Evolutionary conservation across 495 filamentous ascomycete genomes (phyloP), one percentile per base, ranked within the genome.

Genomic region (Xylaria scruposa): DNA sequence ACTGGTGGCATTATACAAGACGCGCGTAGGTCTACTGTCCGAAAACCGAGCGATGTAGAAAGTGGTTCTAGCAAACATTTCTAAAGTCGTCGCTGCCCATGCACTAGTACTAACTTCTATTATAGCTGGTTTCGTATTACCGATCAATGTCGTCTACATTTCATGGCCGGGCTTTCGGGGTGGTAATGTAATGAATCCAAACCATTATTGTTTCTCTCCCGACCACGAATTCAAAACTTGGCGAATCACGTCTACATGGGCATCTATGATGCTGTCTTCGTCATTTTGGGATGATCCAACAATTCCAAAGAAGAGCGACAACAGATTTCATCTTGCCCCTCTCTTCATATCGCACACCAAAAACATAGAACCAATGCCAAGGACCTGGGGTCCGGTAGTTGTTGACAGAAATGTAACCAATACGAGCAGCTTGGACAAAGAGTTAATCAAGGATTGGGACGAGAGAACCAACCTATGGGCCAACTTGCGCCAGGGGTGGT

Each of bases 381-480:
- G 0, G 4, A 8, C 7, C 12, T 60, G 33, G 31, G 58, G 58
- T 13, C 2, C 1, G 19, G 58, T 60, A 12, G 10, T 3, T 4
- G 58, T 60, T 7, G 58, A 60, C 24, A 60, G 58, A 19, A 38
- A 38, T 21, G 10, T 60, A 21, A 1, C 7, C 9, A 3, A 60
- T 10, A 1, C 9, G 17, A 60, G 17, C 33, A 1, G 2, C 7
- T n/a, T 60, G 8, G 58, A 60, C 21, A n/a, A 21, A 13, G 58
- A 38, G n/a, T 36, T 60, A 21, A 6, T 60, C 31, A 60, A 36
- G 17, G 58, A 60, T 15, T 60, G 58, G 58, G 58, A 60, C 33
- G 58, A 60, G 58, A 29, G 58, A 21, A 33, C 9, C 6, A 13
- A 19, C 9, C 58, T 38, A 21, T 60, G 58, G 58, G 31, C 1